Evolutionary conservation across 2,329 filamentous ascomycete species (phyloP).

Genomic region (Verticillium tricorpus): DNA sequence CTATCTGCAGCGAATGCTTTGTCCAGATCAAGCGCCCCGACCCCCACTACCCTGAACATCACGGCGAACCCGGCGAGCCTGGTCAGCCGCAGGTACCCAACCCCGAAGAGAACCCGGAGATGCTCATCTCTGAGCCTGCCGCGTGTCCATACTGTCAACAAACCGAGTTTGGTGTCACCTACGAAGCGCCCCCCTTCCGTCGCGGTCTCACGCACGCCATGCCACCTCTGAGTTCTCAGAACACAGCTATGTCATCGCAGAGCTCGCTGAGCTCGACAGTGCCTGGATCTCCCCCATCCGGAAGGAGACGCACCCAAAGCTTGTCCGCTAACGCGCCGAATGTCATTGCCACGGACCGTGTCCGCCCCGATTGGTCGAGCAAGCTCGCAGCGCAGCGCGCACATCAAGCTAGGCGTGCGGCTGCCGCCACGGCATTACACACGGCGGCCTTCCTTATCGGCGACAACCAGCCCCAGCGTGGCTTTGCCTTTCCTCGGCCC

Average conservation of each 20-base stretch:
- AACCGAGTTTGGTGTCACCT: constrained; percentile 94
- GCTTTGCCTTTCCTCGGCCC: constrained; percentile 34
- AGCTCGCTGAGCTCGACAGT: constrained; percentile 67
- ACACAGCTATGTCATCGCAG: constrained; percentile 79
- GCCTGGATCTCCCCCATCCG: constrained; percentile 31
- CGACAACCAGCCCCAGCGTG: constrained; percentile 49
- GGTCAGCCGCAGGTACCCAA: constrained; percentile 17
- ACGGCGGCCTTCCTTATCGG: constrained; percentile 91
- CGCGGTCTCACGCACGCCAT: constrained; percentile 71
- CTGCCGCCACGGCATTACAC: constrained; percentile 89
- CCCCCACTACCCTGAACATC: constrained; percentile 81
- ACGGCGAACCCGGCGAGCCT: constrained; percentile 36
- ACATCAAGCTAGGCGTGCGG: constrained; percentile 79
- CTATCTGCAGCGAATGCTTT: constrained; percentile 97
- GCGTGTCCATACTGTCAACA: constrained; percentile 94
- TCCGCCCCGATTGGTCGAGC: constrained; percentile 90
- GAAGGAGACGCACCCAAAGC: constrained; percentile 47
- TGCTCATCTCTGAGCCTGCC: constrained; percentile 85
- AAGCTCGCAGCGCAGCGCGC: constrained; percentile 82
- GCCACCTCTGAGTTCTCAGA: constrained; percentile 41
- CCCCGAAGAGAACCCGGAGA: constrained; percentile 47
- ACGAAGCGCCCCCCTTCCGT: constrained; percentile 82
- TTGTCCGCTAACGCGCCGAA: constrained; percentile 78
- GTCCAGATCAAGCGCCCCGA: constrained; percentile 97
- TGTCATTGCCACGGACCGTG: constrained; percentile 87